These are phyloP conservation scores for Myxozyma sirexii DNA, from an alignment of 805 yeast species.

Conservation along the genomic window DNA sequence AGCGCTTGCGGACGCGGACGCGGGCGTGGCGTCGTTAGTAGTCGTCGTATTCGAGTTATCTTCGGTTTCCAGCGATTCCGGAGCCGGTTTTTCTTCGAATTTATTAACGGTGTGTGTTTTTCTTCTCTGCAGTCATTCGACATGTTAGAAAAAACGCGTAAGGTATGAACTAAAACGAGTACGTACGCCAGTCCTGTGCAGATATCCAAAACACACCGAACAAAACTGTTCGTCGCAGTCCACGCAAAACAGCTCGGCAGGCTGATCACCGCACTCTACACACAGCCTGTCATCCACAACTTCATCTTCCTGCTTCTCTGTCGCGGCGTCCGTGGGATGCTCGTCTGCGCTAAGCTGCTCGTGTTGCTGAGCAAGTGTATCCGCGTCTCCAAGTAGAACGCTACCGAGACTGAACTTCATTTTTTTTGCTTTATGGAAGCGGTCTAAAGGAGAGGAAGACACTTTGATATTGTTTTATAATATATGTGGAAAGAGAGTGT, in stretches of 20 bases:
- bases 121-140: constrained; percentile 43
- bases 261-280: constrained; percentile 75
- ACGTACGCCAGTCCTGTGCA: constrained; percentile 64
- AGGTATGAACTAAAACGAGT: background rate
- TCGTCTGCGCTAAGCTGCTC: constrained; percentile 12
- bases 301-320: constrained; percentile 1
- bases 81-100: constrained; percentile 34
- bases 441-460: background rate
- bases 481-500: background rate
- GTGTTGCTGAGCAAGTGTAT: constrained; percentile 19
- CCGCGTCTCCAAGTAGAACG: constrained; percentile 27
- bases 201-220: constrained; percentile 65
- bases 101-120: constrained; percentile 49
- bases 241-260: constrained; percentile 61
- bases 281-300: constrained; percentile 47
- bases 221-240: constrained; percentile 71
- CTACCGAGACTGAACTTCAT: constrained; percentile 28
- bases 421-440: constrained; percentile 1
- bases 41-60: constrained; percentile 30
- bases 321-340: constrained; percentile 10
- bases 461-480: background rate
- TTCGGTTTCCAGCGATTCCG: constrained; percentile 34
- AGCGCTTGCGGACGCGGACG: background rate
- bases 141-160: constrained; percentile 1
- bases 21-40: constrained; percentile 13